Evolutionary conservation across 345 rosid species (phyloP).

Genomic region (Dipteronia dyeriana): DNA sequence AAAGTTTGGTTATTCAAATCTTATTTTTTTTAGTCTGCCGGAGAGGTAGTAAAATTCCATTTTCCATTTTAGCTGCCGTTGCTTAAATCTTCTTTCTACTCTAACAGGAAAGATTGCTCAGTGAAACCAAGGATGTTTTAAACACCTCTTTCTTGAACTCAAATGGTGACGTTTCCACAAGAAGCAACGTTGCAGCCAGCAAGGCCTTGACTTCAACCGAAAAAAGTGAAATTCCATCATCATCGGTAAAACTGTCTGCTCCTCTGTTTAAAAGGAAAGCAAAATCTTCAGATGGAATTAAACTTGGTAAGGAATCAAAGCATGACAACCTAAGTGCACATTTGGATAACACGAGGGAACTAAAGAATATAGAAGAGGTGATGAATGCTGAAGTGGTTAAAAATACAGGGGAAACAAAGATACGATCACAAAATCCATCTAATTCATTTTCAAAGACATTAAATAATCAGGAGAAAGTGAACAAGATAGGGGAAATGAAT

Average conservation of each 20-base stretch:
- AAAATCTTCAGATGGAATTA: conserved; percentile 35
- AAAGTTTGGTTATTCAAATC: neutral
- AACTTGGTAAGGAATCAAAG: conserved; percentile 35
- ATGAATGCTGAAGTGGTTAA: conserved; percentile 11
- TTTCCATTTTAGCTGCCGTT: neutral
- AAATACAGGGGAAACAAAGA: conserved; percentile 12
- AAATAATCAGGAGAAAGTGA: conserved; percentile 28
- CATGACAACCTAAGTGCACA: conserved; percentile 26
- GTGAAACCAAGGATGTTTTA: conserved; percentile 40
- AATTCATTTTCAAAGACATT: conserved; percentile 32
- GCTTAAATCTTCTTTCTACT: conserved; percentile 20
- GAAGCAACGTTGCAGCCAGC: conserved; percentile 29
- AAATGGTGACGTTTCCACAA: conserved; percentile 12
- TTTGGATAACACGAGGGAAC: conserved; percentile 22
- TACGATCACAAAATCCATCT: conserved; percentile 19
- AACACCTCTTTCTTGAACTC: conserved; percentile 22
- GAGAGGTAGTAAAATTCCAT: neutral
- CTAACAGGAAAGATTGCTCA: conserved; percentile 72
- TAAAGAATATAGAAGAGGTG: conserved; percentile 18
- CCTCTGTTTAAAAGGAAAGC: conserved; percentile 45
- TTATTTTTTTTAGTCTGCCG: neutral
- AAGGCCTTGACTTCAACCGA: conserved; percentile 25
- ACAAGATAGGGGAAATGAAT: conserved; percentile 25
- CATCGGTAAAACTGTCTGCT: conserved; percentile 42
- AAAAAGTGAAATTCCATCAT: conserved; percentile 36